Conservation (phyloP, 768 basidiomycete species). For the Pleurotus eryngii region DNA sequence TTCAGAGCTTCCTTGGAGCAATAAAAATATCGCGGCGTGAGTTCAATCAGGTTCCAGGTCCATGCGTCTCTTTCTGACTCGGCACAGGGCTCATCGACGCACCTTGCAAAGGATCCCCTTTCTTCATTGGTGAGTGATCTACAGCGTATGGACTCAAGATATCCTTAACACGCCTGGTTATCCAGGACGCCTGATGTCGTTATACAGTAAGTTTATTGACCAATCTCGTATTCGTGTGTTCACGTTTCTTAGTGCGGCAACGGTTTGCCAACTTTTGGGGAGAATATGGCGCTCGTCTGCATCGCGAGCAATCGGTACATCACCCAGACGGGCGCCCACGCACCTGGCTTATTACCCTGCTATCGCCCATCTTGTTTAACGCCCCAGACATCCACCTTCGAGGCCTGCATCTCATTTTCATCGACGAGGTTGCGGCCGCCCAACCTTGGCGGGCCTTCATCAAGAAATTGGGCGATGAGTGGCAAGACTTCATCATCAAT, state of each 20-base stretch:
- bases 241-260: slow-evolving; percentile 21
- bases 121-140: slow-evolving; percentile 11
- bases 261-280: slow-evolving; percentile 41
- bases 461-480: slow-evolving; percentile 32
- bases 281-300: slow-evolving; percentile 39
- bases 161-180: not conserved
- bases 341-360: slow-evolving; percentile 29
- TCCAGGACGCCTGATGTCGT: slow-evolving; percentile 11
- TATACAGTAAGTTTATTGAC: slow-evolving; percentile 4
- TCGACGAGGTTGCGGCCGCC: slow-evolving; percentile 38
- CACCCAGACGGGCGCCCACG: not conserved
- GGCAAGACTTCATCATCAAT: slow-evolving; percentile 39
- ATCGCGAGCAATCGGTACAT: slow-evolving; percentile 24
- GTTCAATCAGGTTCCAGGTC: too few species aligned
- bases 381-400: slow-evolving; percentile 40
- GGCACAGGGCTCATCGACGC: slow-evolving; percentile 5
- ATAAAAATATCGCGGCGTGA: not conserved
- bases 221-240: too few species aligned
- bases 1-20: not conserved
- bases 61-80: too few species aligned
- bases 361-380: slow-evolving; percentile 42
- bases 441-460: slow-evolving; percentile 39
- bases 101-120: slow-evolving; percentile 7
- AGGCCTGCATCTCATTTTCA: slow-evolving; percentile 41
- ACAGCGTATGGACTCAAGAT: not conserved